These are phyloP conservation scores for Sarocladium strictum DNA, from an alignment of 2,329 filamentous ascomycete genomes.

Conservation along the genomic window DNA sequence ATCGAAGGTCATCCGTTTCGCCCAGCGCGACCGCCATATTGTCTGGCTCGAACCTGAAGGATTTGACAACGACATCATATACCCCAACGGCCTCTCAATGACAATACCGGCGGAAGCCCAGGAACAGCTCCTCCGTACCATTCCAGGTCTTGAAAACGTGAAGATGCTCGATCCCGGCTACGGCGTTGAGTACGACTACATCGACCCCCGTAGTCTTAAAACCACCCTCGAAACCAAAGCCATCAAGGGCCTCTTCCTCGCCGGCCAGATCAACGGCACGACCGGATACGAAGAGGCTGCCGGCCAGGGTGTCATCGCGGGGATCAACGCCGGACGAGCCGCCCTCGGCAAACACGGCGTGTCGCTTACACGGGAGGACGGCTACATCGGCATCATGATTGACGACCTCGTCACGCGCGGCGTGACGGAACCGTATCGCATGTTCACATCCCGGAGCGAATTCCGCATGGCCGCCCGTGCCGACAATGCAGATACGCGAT, in stretches of 20 bases:
- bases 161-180: conserved; percentile 93
- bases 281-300: conserved; percentile 98
- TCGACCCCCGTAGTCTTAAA: conserved; percentile 82
- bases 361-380: conserved; percentile 72
- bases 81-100: conserved; percentile 97
- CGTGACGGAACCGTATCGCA: conserved; percentile 92
- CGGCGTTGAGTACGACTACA: conserved; percentile 97
- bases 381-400: conserved; percentile 98
- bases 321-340: conserved; percentile 86
- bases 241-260: conserved; percentile 82
- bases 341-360: conserved; percentile 61
- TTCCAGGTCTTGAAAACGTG: conserved; percentile 82
- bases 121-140: conserved; percentile 75
- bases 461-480: conserved; percentile 89
- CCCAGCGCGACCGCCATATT: conserved; percentile 73
- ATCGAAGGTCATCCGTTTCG: conserved; percentile 86
- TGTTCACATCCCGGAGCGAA: conserved; percentile 96
- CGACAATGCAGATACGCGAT: conserved; percentile 86
- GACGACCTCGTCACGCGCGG: conserved; percentile 96
- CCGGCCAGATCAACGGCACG: conserved; percentile 96
- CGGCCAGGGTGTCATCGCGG: conserved; percentile 85
- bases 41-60: conserved; percentile 98
- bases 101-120: conserved; percentile 88
- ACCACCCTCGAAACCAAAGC: conserved; percentile 92
- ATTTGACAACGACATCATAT: conserved; percentile 82